Evolutionary conservation across 2,329 filamentous ascomycete genomes (phyloP), one percentile per base, ranked within the genome.

Genomic region (Pseudocercospora fijiensis): DNA sequence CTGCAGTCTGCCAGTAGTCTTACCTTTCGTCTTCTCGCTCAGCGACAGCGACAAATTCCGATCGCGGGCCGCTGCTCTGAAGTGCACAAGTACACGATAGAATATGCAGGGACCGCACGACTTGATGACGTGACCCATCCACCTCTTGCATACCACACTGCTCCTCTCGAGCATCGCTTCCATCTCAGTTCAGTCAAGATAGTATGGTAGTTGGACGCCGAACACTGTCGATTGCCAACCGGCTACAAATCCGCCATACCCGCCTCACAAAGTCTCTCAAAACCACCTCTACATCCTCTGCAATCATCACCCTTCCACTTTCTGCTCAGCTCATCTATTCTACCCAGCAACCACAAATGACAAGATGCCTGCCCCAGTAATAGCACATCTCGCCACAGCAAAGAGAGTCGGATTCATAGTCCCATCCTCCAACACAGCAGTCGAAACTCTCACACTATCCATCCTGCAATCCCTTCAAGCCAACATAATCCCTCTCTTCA

Each of bases 361-460:
- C 37, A 60, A n/a, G 6, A 65, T 65, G 60, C 37, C 64, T 24
- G 51, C 64, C 37, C 41, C 62, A 28, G 27, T 41, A n/a, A 59
- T 64, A 16, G 65, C 65, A 47, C 52, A 67, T 55, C 68, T 71
- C 28, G 43, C 55, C 18, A 65, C 65, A 11, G 63, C 66, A 57
- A 57, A 56, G 51, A 69, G 69, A 51, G 60, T 81, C 28, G 80
- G 78, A 56, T 75, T 82, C 53, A 76, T 81, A 27, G 76, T 79
- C 26, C 79, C 79, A 16, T 78, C 76, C 43, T 80, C 79, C 58
- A 81, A 81, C 68, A 81, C 78, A 10, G 74, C 75, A 2, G 74
- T 81, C 18, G 80, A 81, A 67, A 78, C 79, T 9, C 72, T 81
- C 13, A 79, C 78, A 6, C 72, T 72, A 24, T 72, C 73, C 33